Evolutionary conservation across 352 stramenopile species (phyloP).

Genomic region (Vaucheria bursata): DNA sequence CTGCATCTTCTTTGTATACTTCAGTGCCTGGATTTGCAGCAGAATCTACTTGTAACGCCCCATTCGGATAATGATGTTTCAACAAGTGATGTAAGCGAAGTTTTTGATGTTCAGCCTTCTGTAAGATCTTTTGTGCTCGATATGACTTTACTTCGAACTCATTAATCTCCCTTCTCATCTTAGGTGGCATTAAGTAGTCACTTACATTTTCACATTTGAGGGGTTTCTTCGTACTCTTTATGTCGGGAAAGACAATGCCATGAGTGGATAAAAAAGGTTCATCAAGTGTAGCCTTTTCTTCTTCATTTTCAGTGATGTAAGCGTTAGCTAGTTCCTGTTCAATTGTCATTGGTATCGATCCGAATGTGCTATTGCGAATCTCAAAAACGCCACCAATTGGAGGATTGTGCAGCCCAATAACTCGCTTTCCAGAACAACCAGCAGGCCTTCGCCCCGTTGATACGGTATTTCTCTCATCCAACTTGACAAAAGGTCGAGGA

Average conservation of each 20-base stretch:
- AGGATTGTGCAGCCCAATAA: slow-evolving; percentile 21
- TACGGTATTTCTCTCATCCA: slow-evolving; percentile 39
- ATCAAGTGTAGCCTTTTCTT: background rate
- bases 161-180: slow-evolving; percentile 24
- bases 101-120: slow-evolving; percentile 21
- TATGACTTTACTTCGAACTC: slow-evolving; percentile 24
- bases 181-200: slow-evolving; percentile 12
- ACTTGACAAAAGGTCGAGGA: slow-evolving; percentile 30
- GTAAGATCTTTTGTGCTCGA: slow-evolving; percentile 9
- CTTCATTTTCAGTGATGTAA: background rate
- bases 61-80: slow-evolving; percentile 20
- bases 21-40: slow-evolving; percentile 15
- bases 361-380: slow-evolving; percentile 8
- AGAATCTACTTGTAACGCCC: slow-evolving; percentile 29
- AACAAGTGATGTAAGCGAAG: slow-evolving; percentile 22
- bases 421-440: slow-evolving; percentile 15
- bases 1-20: slow-evolving; percentile 15
- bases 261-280: background rate
- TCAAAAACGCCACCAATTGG: slow-evolving; percentile 20
- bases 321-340: slow-evolving; percentile 27
- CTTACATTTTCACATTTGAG: slow-evolving; percentile 10
- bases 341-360: slow-evolving; percentile 23
- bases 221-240: background rate
- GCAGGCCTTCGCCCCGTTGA: slow-evolving; percentile 10
- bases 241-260: no score